Evolutionary conservation across 805 yeast genomes (phyloP), one percentile per base, ranked within the genome.

Genomic region (Wickerhamiella vanderwaltii): DNA sequence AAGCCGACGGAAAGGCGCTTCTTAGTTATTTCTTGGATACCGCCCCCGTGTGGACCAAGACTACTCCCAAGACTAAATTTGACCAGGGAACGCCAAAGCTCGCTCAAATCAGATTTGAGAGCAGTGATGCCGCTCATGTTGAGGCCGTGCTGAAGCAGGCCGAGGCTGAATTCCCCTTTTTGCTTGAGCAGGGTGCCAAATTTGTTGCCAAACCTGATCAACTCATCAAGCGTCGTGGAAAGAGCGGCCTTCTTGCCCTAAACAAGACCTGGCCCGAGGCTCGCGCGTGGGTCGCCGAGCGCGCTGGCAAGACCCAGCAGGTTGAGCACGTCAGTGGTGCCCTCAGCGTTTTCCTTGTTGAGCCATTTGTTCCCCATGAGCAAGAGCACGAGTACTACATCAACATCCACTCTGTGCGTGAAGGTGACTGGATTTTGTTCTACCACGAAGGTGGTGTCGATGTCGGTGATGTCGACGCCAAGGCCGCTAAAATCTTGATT

Each of bases 381-480:
- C 69, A 67, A 55, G 45, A 61, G 49, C 62, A 61, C 49, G 70
- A 65, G 55, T 65, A 66, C 58, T 65, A 65, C 55, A 66, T 65
- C 57, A 66, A 66, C 58, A 65, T 65, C 53, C 64, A 66, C 63
- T 66, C 70, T 9, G 65, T 64, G 37, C 60, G 70, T 36, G 70
- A 65, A 49, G 70, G 70, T 16, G 70, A 65, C 59, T 61, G 65
- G 65, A 65, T 65, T 41, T 59, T 66, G 46, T 65, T 65, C 53
- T 65, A 65, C 58, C 68, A 65, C 54, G 70, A 66, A 54, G 70
- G 70, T 32, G 70, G 70, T 49, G 70, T 65, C 31, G 70, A 65
- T 42, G 70, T 65, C 22, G 70, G 70, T 23, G 70, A 65, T 41
- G 70, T 65, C 28, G 70, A 65, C 45, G 58, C 70, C 46, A 65